Evolutionary conservation across 2,329 filamentous ascomycete genomes (phyloP), one percentile per base, ranked within the genome.

Genomic region (Fusarium sp.): DNA sequence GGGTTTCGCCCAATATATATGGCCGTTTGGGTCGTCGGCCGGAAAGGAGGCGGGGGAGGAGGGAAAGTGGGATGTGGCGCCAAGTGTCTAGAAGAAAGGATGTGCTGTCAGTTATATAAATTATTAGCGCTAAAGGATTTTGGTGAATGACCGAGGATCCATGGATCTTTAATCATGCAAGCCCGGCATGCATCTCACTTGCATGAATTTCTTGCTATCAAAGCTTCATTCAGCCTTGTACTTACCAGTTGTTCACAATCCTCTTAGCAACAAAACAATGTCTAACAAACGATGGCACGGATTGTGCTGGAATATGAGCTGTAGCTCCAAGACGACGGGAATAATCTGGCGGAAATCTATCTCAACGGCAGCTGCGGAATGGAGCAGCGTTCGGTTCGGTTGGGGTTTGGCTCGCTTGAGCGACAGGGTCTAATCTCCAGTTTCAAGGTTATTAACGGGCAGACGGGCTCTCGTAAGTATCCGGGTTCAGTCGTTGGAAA

Each of bases 21-120:
- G 62, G 36, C 58, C 45, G 32, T 49, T 49, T 54, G 50, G 47
- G 42, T 58, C 51, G 58, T 70, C 67, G 68, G 64, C 62, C 62
- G 65, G 69, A 69, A 67, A 70, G 67, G 67, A 69, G 67, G 68
- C 59, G 66, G 68, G 67, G 65, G 54, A 47, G 46, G 45, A 54
- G 28, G 28, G 38, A 60, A 42, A 61, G 51, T 64, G 54, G 64
- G 64, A 67, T 62, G 67, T 65, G 68, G 68, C 68, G 67, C 59
- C 55, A 58, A 70, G 60, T 58, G 47, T 58, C 62, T 65, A 44
- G 32, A 58, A 58, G 39, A 53, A 57, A 59, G 42, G 61, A 66
- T 66, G 62, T 32, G 58, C 49, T 65, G 58, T 66, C 62, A 64
- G 54, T 65, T 56, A 54, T n/a, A 54, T n/a, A 34, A 59, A 42